Evolutionary conservation across 2,329 filamentous ascomycete species (phyloP).

Genomic region (Triangularia setosa): DNA sequence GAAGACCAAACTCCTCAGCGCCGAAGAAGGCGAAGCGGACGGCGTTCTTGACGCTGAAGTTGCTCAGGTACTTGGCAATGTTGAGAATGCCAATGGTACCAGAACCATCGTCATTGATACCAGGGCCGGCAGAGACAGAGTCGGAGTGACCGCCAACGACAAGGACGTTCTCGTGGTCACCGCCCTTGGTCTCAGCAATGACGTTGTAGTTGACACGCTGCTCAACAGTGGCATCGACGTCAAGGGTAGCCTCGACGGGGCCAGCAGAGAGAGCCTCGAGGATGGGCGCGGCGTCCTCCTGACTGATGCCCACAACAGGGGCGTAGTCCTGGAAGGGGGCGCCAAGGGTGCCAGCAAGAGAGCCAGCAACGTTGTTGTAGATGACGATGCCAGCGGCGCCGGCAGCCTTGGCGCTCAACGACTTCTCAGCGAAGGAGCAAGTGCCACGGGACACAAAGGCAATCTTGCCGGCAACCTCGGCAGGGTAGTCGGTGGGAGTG

Average conservation of each 20-base stretch:
- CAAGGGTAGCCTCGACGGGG: slow-evolving; percentile 30
- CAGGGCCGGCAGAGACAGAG: slow-evolving; percentile 24
- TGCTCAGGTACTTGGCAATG: slow-evolving; percentile 24
- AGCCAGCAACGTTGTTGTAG: slow-evolving; percentile 58
- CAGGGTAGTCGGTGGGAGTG: slow-evolving; percentile 48
- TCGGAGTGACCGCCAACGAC: slow-evolving; percentile 25
- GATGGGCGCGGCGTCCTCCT: slow-evolving; percentile 40
- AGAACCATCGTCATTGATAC: slow-evolving; percentile 27
- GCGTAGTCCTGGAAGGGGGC: slow-evolving; percentile 42
- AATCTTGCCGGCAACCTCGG: slow-evolving; percentile 48
- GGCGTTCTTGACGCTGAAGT: slow-evolving; percentile 40
- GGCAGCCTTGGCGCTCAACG: slow-evolving; percentile 50
- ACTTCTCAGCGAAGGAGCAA: slow-evolving; percentile 58
- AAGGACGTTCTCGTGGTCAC: slow-evolving; percentile 26
- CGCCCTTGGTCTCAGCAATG: slow-evolving; percentile 26
- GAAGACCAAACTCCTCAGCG: slow-evolving; percentile 52
- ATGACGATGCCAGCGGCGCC: slow-evolving; percentile 56
- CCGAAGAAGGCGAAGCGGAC: slow-evolving; percentile 62
- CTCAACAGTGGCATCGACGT: slow-evolving; percentile 20
- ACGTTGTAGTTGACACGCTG: slow-evolving; percentile 24
- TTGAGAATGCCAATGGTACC: slow-evolving; percentile 26
- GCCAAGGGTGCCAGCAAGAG: slow-evolving; percentile 52
- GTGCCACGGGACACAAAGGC: slow-evolving; percentile 57
- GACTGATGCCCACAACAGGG: slow-evolving; percentile 50
- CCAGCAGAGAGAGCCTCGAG: slow-evolving; percentile 32